These are phyloP conservation scores for Trichoderma sp. DNA, from an alignment of 2,329 filamentous ascomycete species.

Conservation along the genomic window DNA sequence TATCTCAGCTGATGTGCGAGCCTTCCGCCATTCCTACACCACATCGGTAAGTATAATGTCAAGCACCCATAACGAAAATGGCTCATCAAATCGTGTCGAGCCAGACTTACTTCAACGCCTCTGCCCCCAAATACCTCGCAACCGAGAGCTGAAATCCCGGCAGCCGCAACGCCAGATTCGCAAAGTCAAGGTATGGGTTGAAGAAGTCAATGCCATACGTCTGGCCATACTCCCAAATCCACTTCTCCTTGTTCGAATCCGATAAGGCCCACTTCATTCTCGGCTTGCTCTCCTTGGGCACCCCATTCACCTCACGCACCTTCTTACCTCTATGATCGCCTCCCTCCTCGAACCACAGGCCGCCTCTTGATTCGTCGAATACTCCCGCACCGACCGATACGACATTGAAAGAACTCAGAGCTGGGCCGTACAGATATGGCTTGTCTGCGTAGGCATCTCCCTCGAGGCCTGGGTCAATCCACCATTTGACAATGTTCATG, in stretches of 20 bases:
- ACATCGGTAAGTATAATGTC: slow-evolving; percentile 22
- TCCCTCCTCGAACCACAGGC: slow-evolving; percentile 62
- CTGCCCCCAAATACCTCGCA: slow-evolving; percentile 76
- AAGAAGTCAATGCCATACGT: slow-evolving; percentile 67
- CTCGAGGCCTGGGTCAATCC: slow-evolving; percentile 85
- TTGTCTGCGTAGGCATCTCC: slow-evolving; percentile 84
- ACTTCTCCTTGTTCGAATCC: slow-evolving; percentile 47
- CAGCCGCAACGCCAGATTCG: slow-evolving; percentile 65
- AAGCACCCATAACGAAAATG: not conserved
- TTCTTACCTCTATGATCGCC: slow-evolving; percentile 55
- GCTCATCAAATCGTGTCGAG: not conserved
- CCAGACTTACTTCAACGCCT: slow-evolving; percentile 63
- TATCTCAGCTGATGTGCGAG: slow-evolving; percentile 88
- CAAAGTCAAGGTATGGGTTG: slow-evolving; percentile 88
- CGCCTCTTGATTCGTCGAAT: slow-evolving; percentile 47
- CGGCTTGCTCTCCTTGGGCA: slow-evolving; percentile 50
- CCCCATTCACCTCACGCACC: slow-evolving; percentile 44
- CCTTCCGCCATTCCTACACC: slow-evolving; percentile 38
- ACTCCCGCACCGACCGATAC: slow-evolving; percentile 60
- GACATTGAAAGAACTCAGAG: slow-evolving; percentile 75
- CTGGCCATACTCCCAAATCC: slow-evolving; percentile 53
- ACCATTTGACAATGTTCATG: slow-evolving; percentile 82
- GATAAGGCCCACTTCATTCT: slow-evolving; percentile 59
- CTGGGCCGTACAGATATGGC: slow-evolving; percentile 82
- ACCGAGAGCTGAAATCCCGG: slow-evolving; percentile 72